phyloP scores from a whole-genome alignment of 345 rosid species.

The Hibiscus trionum region DNA sequence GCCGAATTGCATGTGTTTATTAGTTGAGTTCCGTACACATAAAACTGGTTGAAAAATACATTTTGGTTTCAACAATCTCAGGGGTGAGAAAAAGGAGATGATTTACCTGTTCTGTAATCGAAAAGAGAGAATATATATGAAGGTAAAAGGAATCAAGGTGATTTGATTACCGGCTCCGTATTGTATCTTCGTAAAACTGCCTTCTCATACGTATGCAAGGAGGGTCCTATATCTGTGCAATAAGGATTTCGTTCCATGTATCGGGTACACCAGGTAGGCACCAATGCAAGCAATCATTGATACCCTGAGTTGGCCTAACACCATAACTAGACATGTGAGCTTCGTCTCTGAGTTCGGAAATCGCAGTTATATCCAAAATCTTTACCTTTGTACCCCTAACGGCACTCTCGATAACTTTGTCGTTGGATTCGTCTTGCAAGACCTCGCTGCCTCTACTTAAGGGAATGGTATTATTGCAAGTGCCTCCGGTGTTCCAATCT shows the following conservation, averaged over 20 bases:
- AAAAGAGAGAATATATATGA: not conserved
- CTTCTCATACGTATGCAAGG: not conserved
- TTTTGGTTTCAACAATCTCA: not conserved
- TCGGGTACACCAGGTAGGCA: constrained; percentile 88
- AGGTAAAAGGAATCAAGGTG: not conserved
- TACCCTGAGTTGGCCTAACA: constrained; percentile 32
- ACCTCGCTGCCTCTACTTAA: constrained; percentile 43
- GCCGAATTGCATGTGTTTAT: not conserved
- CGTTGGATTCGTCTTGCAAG: constrained; percentile 40
- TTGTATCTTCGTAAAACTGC: not conserved
- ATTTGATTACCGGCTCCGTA: not conserved
- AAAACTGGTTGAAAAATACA: not conserved
- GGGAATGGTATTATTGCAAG: constrained; percentile 56
- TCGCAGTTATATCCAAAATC: constrained; percentile 61
- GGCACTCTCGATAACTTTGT: constrained; percentile 45
- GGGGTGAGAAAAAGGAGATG: not conserved
- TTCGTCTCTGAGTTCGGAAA: constrained; percentile 67
- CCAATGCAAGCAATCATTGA: constrained; percentile 91
- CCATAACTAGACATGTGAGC: constrained; percentile 54
- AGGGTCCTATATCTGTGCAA: constrained; percentile 37
- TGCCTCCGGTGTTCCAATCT: constrained; percentile 81
- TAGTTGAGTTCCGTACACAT: not conserved
- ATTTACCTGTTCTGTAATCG: not conserved
- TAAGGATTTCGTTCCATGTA: constrained; percentile 70
- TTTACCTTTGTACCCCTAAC: constrained; percentile 51